A percentile compares a stretch with the other conserved stretches of the same genome.
These are phyloP conservation scores for Jackrogersella minutella DNA, from an alignment of 495 filamentous ascomycete genomes.

Conservation along the genomic window DNA sequence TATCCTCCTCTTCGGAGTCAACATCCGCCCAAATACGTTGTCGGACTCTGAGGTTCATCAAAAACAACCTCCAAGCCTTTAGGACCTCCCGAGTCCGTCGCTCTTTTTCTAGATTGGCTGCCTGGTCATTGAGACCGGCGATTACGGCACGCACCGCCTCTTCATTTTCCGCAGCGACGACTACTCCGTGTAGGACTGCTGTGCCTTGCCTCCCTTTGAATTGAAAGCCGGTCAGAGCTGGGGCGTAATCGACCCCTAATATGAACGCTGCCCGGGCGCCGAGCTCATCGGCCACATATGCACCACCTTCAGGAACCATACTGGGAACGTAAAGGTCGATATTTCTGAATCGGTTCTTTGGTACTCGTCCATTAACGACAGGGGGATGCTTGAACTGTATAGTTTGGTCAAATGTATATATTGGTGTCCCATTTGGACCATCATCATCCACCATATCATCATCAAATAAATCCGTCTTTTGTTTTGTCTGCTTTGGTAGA, in stretches of 20 bases:
- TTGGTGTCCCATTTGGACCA: constrained; percentile 57
- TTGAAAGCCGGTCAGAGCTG: constrained; percentile 88
- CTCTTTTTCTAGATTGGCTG: constrained; percentile 64
- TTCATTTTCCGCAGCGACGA: constrained; percentile 73
- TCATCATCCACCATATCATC: constrained; percentile 50
- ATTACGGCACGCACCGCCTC: constrained; percentile 78
- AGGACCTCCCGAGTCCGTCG: constrained; percentile 64
- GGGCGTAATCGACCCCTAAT: constrained; percentile 84
- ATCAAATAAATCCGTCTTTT: constrained; percentile 40
- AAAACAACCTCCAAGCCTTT: constrained; percentile 77
- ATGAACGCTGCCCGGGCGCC: constrained; percentile 77
- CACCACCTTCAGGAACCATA: constrained; percentile 87
- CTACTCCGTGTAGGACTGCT: constrained; percentile 75
- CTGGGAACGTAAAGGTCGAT: constrained; percentile 89
- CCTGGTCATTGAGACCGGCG: constrained; percentile 67
- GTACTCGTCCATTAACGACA: constrained; percentile 76
- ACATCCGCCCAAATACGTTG: constrained; percentile 71
- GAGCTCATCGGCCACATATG: constrained; percentile 67
- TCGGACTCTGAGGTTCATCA: constrained; percentile 78
- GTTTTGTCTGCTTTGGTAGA: constrained; percentile 53
- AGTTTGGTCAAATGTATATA: constrained; percentile 83
- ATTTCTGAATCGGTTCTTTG: constrained; percentile 88
- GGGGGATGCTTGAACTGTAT: constrained; percentile 76
- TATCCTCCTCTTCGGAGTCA: constrained; percentile 48
- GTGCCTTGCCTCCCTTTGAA: constrained; percentile 85